Evolutionary conservation across 371 early-diverging fungal species (phyloP), one percentile per base, ranked within the genome.

Genomic region (Syncephalastrum monosporum): DNA sequence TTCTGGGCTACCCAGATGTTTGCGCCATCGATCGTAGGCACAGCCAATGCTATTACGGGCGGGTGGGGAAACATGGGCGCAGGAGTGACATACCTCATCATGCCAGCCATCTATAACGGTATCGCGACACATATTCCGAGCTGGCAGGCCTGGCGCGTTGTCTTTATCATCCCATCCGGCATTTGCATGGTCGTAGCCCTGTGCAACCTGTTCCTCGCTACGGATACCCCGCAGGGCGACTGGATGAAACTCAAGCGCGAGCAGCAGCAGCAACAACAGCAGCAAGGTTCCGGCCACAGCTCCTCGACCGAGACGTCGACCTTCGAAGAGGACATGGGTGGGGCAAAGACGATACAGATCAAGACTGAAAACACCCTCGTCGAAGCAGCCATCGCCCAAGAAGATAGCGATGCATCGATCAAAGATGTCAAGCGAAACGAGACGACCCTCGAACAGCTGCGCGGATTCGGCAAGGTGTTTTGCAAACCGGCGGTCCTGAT

Each of bases 1-100:
- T 74, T 73, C 62, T 86, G 86, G 86, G 73, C 86, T 17, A 83
- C 81, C 7, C 68, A 75, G 33, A 71, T 84, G 71, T 87, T 87
- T 64, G 48, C 68, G 15, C 50, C 62, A 16, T 64, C 76, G 8
- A 68, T 83, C 47, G 78, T 87, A 38, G 82, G 87, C 7, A 75
- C 83, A 23, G 87, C 86, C 33, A 87, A 87, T 64, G 86, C 86
- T 16, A 50, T 85, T 43, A 76, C 76, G 4, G 87, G 75, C 41
- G 87, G 87, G 8, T 84, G 85, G 78, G 87, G 87, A 21, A 86
- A 86, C 57, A 82, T 84, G 79, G 87, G 87, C 24, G 86, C 73
- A 29, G 86, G 87, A 15, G 62, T 82, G 12, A 79, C 84, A 16
- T 81, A 74, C 60, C 64, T 84, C 33, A 12, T 85, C 48, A 79